phyloP scores from a whole-genome alignment of 2,329 filamentous ascomycete genomes.

The Cordyceps javanica region DNA sequence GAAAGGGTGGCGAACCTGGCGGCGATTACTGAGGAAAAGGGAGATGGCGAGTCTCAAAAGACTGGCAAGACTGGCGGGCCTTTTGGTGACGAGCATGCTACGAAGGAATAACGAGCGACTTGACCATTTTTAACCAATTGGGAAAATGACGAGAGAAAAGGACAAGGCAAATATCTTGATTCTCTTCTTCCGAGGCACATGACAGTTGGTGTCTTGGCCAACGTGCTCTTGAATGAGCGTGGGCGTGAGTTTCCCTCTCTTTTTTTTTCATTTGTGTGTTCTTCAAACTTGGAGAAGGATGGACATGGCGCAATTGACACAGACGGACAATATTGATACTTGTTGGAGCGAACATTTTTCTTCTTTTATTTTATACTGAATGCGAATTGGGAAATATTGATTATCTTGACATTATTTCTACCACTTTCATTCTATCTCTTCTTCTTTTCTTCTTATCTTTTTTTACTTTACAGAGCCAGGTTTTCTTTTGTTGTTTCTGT shows the following conservation, averaged over 20 bases:
- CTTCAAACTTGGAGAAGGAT: constrained; percentile 2
- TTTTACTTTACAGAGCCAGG: too few relatives aligned
- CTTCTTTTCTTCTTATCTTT: not conserved
- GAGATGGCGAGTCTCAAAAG: constrained; percentile 28
- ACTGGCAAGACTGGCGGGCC: constrained; percentile 37
- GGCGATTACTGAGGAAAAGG: constrained; percentile 44
- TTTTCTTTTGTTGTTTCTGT: not conserved
- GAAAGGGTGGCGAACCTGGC: constrained; percentile 42
- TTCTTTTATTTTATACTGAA: not conserved
- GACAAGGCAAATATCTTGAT: not conserved
- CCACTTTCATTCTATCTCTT: not conserved
- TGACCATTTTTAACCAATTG: not conserved
- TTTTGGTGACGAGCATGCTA: constrained; percentile 54
- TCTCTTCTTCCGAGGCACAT: not conserved
- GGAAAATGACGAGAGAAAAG: not conserved
- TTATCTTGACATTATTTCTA: not conserved
- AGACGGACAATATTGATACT: constrained; percentile 17
- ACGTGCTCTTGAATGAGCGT: too few relatives aligned
- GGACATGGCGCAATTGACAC: constrained; percentile 21
- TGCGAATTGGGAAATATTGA: constrained; percentile 2
- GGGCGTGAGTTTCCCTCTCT: too few relatives aligned
- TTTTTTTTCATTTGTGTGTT: not conserved
- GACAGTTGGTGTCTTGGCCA: not conserved
- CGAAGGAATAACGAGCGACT: constrained; percentile 34
- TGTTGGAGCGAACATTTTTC: constrained; percentile 15